A percentile compares a stretch with the other conserved stretches of the same genome.
These are phyloP conservation scores for Raffaelea deltoideospora DNA, from an alignment of 2,329 filamentous ascomycete genomes.

Conservation along the genomic window DNA sequence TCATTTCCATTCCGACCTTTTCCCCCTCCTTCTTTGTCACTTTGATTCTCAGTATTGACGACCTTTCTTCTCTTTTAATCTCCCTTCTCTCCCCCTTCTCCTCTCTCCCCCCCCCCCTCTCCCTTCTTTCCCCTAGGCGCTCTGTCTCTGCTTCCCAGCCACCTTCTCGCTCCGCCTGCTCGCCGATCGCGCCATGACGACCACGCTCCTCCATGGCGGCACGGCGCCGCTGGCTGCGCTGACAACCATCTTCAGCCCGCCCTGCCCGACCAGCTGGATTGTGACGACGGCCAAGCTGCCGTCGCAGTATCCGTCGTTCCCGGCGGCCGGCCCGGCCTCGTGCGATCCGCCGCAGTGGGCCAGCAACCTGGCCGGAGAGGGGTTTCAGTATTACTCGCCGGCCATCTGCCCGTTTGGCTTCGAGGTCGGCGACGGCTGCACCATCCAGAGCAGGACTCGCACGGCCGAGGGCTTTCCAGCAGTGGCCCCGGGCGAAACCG, in stretches of 20 bases:
- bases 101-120: not conserved
- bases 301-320: conserved; percentile 22
- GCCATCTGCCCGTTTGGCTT: conserved; percentile 24
- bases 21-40: too few species aligned
- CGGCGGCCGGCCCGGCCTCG: conserved; percentile 13
- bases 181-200: too few species aligned
- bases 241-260: conserved; percentile 24
- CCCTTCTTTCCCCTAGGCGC: too few species aligned
- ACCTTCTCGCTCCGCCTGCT: too few species aligned
- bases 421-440: conserved; percentile 16
- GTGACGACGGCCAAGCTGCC: conserved; percentile 22
- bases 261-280: conserved; percentile 24
- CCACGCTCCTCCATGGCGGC: conserved; percentile 12
- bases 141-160: too few species aligned
- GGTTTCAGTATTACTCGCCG: conserved; percentile 25
- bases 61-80: not conserved
- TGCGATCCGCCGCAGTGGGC: conserved; percentile 19
- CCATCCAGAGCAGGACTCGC: conserved; percentile 5
- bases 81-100: not conserved
- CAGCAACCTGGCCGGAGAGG: conserved; percentile 17
- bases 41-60: not conserved
- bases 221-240: conserved; percentile 20
- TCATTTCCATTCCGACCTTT: too few species aligned
- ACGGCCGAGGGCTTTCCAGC: conserved; percentile 8
- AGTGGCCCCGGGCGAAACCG: conserved; percentile 8